Conservation (phyloP, 257 asterid genomes). For the Ophiorrhiza pumila region DNA sequence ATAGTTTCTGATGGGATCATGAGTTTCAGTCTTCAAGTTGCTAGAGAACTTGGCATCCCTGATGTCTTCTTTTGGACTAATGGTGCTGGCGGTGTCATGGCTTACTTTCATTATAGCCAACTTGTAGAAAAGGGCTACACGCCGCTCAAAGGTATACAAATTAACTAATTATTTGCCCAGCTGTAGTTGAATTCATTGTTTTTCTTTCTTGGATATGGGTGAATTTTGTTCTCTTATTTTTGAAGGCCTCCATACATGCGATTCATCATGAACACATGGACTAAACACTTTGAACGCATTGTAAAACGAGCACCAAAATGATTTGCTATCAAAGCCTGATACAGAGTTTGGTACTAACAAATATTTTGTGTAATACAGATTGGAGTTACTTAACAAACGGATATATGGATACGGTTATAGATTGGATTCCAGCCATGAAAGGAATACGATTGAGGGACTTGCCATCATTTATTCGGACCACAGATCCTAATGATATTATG, state of each 20-base stretch:
- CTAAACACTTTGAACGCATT: no score
- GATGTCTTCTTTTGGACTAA: constrained; percentile 22
- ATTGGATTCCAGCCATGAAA: constrained; percentile 31
- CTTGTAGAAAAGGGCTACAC: constrained; percentile 17
- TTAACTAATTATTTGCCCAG: neutral
- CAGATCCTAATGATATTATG: constrained; percentile 17
- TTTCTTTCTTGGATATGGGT: no score
- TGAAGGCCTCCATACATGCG: no score
- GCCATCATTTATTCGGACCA: constrained; percentile 20
- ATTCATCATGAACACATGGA: no score
- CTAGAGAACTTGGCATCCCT: constrained; percentile 20
- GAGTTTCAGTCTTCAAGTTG: constrained; percentile 22
- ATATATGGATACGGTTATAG: constrained; percentile 20
- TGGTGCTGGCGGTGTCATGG: constrained; percentile 21
- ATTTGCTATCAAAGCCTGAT: neutral
- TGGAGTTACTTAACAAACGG: constrained; percentile 22
- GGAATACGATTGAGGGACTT: constrained; percentile 20
- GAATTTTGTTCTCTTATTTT: no score
- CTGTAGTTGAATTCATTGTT: neutral
- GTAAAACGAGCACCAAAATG: no score
- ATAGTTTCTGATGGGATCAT: constrained; percentile 25
- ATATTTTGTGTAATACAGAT: constrained; percentile 12
- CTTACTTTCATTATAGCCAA: constrained; percentile 14
- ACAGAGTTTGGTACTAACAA: neutral
- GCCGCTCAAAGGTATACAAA: constrained; percentile 26